These are phyloP conservation scores for Dothideomycetidae sp. DNA, from an alignment of 2,329 filamentous ascomycete species.

Conservation along the genomic window DNA sequence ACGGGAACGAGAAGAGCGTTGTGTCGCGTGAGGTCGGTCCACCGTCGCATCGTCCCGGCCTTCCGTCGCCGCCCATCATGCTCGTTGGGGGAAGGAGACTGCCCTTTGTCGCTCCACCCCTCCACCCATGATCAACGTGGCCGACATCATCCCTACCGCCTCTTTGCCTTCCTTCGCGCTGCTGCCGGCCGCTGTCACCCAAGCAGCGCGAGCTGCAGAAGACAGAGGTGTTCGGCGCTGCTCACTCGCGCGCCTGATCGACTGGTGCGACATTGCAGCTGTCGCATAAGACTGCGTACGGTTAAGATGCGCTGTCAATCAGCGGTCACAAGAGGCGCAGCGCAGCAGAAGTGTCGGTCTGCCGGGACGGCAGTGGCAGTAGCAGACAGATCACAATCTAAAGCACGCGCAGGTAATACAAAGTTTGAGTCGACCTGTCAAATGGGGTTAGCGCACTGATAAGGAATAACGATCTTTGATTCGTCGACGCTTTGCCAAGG, in stretches of 20 bases:
- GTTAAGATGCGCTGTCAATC: background rate
- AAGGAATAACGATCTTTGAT: conserved; percentile 10
- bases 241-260: no score
- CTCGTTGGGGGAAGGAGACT: background rate
- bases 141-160: background rate
- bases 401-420: no score
- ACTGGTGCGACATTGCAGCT: background rate
- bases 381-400: background rate
- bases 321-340: background rate
- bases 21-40: background rate
- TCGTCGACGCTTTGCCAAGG: conserved; percentile 6
- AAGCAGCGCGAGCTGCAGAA: no score
- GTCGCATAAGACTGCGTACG: background rate
- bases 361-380: background rate
- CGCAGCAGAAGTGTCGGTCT: no score
- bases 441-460: conserved; percentile 7
- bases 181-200: no score
- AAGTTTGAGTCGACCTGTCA: background rate
- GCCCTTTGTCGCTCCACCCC: no score
- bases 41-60: no score
- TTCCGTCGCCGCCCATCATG: background rate
- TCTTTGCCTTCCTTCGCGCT: no score
- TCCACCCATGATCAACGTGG: background rate
- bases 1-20: conserved; percentile 5
- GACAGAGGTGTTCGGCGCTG: conserved; percentile 4